Evolutionary conservation across 2,329 filamentous ascomycete species (phyloP).

Genomic region (Fusarium sororula): DNA sequence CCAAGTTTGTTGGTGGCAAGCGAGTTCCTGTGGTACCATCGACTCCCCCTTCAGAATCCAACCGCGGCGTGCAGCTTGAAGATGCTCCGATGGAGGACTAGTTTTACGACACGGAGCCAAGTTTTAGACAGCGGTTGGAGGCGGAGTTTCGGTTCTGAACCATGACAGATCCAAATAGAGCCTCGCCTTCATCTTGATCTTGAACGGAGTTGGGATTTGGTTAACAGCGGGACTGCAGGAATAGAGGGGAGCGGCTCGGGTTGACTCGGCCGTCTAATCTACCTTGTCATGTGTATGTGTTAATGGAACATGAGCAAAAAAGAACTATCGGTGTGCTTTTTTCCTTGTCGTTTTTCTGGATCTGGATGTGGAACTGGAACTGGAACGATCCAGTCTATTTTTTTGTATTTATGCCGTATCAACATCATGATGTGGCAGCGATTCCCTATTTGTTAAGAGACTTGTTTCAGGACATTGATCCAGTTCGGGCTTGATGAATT

Average conservation of each 20-base stretch:
- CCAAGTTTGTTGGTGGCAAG: constrained; percentile 60
- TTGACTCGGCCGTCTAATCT: constrained; percentile 18
- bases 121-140: constrained; percentile 17
- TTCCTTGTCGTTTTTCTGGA: constrained; percentile 24
- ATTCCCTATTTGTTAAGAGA: constrained; percentile 37
- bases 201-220: constrained; percentile 27
- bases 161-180: background rate
- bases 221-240: constrained; percentile 19
- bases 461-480: constrained; percentile 18
- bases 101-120: constrained; percentile 17
- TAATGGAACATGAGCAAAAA: constrained; percentile 46
- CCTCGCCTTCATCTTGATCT: constrained; percentile 16
- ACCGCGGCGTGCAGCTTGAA: constrained; percentile 60
- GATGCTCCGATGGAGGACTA: constrained; percentile 64
- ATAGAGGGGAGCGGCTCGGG: constrained; percentile 7
- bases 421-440: constrained; percentile 39
- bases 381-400: constrained; percentile 17
- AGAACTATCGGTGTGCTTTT: constrained; percentile 36
- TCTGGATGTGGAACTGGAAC: background rate
- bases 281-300: constrained; percentile 42
- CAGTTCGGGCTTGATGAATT: background rate
- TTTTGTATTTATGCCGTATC: constrained; percentile 44
- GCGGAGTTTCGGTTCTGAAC: constrained; percentile 14
- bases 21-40: constrained; percentile 46
- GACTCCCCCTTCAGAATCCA: constrained; percentile 45